phyloP scores from a whole-genome alignment of 2,329 filamentous ascomycete species.

The Pseudogymnoascus sp. region DNA sequence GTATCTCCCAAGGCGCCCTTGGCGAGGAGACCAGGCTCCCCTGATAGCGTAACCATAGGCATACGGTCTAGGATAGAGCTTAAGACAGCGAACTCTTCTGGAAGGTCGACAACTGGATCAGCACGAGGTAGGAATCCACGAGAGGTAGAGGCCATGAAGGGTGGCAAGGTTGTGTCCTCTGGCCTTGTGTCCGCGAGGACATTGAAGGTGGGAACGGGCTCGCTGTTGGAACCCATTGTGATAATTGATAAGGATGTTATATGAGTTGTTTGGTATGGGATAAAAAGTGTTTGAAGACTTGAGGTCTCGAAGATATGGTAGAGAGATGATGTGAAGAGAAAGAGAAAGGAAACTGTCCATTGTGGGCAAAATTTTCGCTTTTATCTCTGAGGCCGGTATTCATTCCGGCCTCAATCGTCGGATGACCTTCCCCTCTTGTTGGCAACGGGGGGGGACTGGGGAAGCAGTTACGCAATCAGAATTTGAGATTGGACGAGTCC shows the following conservation, averaged over 20 bases:
- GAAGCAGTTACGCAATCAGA: background rate
- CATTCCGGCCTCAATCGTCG: slow-evolving; percentile 7
- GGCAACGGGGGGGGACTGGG: background rate
- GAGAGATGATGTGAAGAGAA: background rate
- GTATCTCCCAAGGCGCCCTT: slow-evolving; percentile 64
- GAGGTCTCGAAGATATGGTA: background rate
- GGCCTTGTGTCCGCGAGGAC: slow-evolving; percentile 58
- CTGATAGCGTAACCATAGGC: slow-evolving; percentile 69
- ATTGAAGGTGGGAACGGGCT: slow-evolving; percentile 38
- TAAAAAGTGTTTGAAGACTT: background rate
- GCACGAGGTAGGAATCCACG: slow-evolving; percentile 67
- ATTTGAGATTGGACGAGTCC: background rate
- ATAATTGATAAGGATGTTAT: slow-evolving; percentile 17
- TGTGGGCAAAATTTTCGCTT: slow-evolving; percentile 1
- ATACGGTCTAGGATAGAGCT: slow-evolving; percentile 67
- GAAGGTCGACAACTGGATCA: slow-evolving; percentile 56
- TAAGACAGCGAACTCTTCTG: slow-evolving; percentile 64
- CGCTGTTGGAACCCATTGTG: slow-evolving; percentile 11
- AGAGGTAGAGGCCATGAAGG: slow-evolving; percentile 72
- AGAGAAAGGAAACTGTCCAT: background rate
- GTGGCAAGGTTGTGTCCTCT: slow-evolving; percentile 55
- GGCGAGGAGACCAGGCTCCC: slow-evolving; percentile 70
- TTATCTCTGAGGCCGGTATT: slow-evolving; percentile 9
- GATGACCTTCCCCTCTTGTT: slow-evolving; percentile 1
- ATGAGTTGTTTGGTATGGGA: background rate